Evolutionary conservation across 768 basidiomycete species (phyloP).

Genomic region (Suillus discolor): DNA sequence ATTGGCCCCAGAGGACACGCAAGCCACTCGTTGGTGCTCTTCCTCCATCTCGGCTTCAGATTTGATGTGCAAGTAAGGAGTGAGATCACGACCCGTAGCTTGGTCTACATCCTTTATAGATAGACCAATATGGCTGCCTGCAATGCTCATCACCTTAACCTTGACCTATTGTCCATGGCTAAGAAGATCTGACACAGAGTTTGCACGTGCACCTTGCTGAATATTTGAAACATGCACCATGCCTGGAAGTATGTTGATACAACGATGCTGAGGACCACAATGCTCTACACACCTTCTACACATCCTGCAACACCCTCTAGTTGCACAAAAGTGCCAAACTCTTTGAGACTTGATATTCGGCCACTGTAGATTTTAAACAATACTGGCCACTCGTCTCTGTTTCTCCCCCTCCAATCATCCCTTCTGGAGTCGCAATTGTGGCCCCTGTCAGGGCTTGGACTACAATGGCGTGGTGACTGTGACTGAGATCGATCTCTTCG

Average conservation of each 20-base stretch:
- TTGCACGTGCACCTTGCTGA: slow-evolving; percentile 80
- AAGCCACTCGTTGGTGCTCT: slow-evolving; percentile 63
- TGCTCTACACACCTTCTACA: slow-evolving; percentile 74
- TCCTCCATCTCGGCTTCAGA: slow-evolving; percentile 93
- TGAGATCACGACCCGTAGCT: slow-evolving; percentile 82
- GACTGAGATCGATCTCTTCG: slow-evolving; percentile 51
- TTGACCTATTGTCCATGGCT: slow-evolving; percentile 85
- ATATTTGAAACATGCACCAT: slow-evolving; percentile 97
- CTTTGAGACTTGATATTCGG: slow-evolving; percentile 81
- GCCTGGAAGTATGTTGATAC: slow-evolving; percentile 52
- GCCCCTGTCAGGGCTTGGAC: slow-evolving; percentile 63
- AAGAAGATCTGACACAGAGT: slow-evolving; percentile 85
- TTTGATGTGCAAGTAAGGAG: slow-evolving; percentile 92
- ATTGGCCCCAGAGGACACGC: slow-evolving; percentile 81
- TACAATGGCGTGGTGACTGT: slow-evolving; percentile 48
- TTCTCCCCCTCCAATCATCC: slow-evolving; percentile 43
- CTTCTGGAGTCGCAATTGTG: slow-evolving; percentile 46
- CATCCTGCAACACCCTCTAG: slow-evolving; percentile 86
- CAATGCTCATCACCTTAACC: slow-evolving; percentile 95
- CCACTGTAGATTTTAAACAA: slow-evolving; percentile 96
- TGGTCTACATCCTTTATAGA: slow-evolving; percentile 99
- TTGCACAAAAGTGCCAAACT: slow-evolving; percentile 94
- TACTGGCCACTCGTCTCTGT: slow-evolving; percentile 67
- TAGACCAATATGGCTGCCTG: slow-evolving; percentile 76
- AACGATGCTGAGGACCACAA: neutral